A percentile compares a stretch with the other conserved stretches of the same genome.
These are phyloP conservation scores for Eucalyptus urophylla DNA, from an alignment of 345 rosid species.

Conservation along the genomic window DNA sequence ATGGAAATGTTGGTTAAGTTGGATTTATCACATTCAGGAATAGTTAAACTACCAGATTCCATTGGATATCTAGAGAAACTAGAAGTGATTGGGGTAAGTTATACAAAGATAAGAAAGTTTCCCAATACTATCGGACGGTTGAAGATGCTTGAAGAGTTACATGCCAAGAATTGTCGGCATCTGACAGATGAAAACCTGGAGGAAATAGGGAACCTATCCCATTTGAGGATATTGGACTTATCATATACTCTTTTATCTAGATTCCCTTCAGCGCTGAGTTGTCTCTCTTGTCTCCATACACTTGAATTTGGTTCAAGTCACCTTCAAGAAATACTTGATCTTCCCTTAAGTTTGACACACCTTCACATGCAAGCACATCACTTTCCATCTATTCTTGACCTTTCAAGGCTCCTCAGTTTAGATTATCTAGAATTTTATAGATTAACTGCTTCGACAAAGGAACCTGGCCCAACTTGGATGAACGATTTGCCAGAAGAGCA, in stretches of 20 bases:
- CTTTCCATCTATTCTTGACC: not conserved
- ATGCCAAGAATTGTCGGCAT: not conserved
- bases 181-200: not conserved
- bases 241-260: not conserved
- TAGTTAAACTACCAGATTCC: not conserved
- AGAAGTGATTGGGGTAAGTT: not conserved
- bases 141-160: not conserved
- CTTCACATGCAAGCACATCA: not conserved
- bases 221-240: not conserved
- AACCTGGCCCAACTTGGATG: not conserved
- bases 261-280: accelerated
- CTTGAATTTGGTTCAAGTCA: not conserved
- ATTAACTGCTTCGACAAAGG: not conserved
- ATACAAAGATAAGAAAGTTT: not conserved
- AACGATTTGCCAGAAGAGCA: not conserved
- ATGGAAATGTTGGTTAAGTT: not conserved
- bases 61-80: not conserved
- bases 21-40: not conserved
- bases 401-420: not conserved
- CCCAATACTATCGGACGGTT: not conserved
- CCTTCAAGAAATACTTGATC: not conserved
- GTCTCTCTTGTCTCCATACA: not conserved
- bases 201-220: not conserved
- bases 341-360: not conserved
- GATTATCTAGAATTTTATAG: not conserved